Base-by-base conservation (phyloP, 805 yeast genomes). In the Kuraishia borneana region DNA sequence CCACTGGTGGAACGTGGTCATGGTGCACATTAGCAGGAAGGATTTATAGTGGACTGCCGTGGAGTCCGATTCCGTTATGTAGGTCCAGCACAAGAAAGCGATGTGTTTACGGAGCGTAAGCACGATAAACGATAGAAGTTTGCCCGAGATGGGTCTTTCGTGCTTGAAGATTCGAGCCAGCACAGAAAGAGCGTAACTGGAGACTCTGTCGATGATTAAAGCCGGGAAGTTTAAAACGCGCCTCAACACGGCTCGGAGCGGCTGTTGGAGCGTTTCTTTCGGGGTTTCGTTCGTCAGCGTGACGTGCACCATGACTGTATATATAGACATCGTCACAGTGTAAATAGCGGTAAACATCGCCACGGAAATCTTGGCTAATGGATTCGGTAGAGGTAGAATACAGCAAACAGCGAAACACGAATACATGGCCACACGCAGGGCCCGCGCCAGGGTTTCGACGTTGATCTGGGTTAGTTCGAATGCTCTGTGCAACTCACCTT, bases 321-420 rank as follows among this genome's bases (percentile, higher is more conserved):
- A 54, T 5, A 42, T 14, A 2, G 38, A 17, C 5, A 42, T 30
- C 6, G 44, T 31, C 6, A 49, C 39, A 3, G 38, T 31, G 16
- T 43, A 45, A 13, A 50, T 29, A 2, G 56, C 61, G 5, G 41
- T 36, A 35, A 50, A 51, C 12, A 46, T 29, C 2, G 58, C 60
- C 26, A 54, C 17, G 9, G 50, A 39, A 5, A 55, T 49, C 38
- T 49, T 53, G 19, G 44, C 40, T 6, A 55, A 17, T 4, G 53
- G 52, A 32, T 47, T 50, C 9, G 48, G 19, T 2, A 39, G 37
- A 5, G 45, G 43, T 3, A 54, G 26, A 2, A 50, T 4, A 18
- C 50, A n/a, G 6, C 42, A 26, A 6, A 36, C 22, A 1, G 26
- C 19, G 4, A 46, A 18, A 1, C 46, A 13, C 2, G 34, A 27